These are phyloP conservation scores for Globisporangium cystogenes DNA, from an alignment of 352 stramenopile species.

Conservation along the genomic window DNA sequence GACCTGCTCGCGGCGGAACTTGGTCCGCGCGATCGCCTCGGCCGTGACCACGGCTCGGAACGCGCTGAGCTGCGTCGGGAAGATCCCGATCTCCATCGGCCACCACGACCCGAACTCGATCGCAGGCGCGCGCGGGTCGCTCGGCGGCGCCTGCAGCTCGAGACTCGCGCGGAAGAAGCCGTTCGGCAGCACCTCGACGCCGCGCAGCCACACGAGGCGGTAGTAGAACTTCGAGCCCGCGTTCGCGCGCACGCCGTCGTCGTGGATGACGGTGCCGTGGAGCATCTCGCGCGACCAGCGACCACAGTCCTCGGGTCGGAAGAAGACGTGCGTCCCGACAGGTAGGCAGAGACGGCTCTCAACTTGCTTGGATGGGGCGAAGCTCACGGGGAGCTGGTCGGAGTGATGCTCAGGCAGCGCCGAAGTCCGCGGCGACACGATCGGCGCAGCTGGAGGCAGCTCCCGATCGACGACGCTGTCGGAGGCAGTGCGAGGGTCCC, in stretches of 20 bases:
- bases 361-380: constrained; percentile 14
- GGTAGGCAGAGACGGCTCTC: constrained; percentile 25
- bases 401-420: background rate
- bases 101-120: constrained; percentile 14
- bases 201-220: constrained; percentile 63
- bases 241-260: constrained; percentile 19
- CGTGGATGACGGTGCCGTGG: constrained; percentile 32
- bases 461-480: too few relatives aligned
- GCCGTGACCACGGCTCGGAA: constrained; percentile 55
- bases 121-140: background rate
- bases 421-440: constrained; percentile 7
- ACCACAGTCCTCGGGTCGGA: constrained; percentile 34
- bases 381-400: background rate
- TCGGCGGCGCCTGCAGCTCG: constrained; percentile 21
- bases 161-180: constrained; percentile 54
- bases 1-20: constrained; percentile 39
- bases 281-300: constrained; percentile 55
- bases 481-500: too few relatives aligned
- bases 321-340: constrained; percentile 46
- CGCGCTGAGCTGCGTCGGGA: constrained; percentile 43
- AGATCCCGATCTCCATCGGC: constrained; percentile 45
- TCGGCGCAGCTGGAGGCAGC: constrained; percentile 7
- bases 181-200: constrained; percentile 57
- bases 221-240: constrained; percentile 26
- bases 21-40: constrained; percentile 42